Conservation (phyloP, 208 protist genomes). For the Perkinsela sp. region DNA sequence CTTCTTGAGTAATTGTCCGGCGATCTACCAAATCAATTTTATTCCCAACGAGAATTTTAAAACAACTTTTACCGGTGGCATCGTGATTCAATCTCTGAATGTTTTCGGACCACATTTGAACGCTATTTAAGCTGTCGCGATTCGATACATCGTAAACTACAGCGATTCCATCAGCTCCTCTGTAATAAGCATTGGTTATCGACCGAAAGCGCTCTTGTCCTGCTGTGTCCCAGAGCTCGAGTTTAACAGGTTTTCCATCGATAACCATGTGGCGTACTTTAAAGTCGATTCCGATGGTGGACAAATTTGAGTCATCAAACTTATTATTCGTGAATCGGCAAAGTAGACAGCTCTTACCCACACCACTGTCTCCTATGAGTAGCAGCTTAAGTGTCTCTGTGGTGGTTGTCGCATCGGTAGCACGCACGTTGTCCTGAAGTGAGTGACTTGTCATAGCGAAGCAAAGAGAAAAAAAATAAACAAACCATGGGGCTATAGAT, state of each 20-base stretch:
- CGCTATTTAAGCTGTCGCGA: constrained; percentile 36
- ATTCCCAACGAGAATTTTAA: constrained; percentile 76
- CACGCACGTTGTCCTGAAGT: constrained; percentile 12
- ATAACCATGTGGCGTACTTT: constrained; percentile 81
- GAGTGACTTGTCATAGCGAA: not conserved
- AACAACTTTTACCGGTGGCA: constrained; percentile 16
- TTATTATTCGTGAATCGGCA: constrained; percentile 90
- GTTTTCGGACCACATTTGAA: constrained; percentile 78
- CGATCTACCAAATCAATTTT: constrained; percentile 77
- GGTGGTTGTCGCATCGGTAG: not conserved
- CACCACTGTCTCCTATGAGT: constrained; percentile 86
- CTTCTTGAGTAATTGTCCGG: constrained; percentile 79
- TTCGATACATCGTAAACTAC: constrained; percentile 82
- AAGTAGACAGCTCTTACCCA: constrained; percentile 86
- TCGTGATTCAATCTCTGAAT: constrained; percentile 56
- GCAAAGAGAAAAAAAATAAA: too few relatives aligned
- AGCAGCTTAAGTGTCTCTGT: constrained; percentile 90
- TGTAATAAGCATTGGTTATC: constrained; percentile 79
- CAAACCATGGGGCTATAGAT: too few relatives aligned
- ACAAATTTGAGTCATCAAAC: constrained; percentile 70
- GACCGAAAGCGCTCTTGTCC: constrained; percentile 62
- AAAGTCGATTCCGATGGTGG: constrained; percentile 95
- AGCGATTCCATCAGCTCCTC: constrained; percentile 72
- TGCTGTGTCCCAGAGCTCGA: constrained; percentile 89
- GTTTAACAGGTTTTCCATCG: constrained; percentile 74